Percentiles rank a stretch among this genome's conserved stretches.
phyloP scores from a whole-genome alignment of 2,329 filamentous ascomycete species.

The Zopfia rhizophila region DNA sequence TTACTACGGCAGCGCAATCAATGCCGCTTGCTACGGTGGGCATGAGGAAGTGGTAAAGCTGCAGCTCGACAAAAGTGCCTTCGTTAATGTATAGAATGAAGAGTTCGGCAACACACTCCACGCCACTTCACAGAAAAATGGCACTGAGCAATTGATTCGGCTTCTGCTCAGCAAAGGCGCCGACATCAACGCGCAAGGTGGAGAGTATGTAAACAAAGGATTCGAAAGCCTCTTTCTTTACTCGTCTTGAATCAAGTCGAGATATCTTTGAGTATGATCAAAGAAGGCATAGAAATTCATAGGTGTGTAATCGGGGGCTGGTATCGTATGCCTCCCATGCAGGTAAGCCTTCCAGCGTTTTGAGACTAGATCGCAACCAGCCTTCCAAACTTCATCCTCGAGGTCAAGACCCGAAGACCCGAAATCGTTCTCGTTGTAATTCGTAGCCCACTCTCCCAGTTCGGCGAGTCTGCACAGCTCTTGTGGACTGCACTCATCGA shows the following conservation, averaged over 20 bases:
- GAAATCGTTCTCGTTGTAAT: constrained; percentile 11
- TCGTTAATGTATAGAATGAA: too few species aligned
- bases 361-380: constrained; percentile 16
- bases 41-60: too few species aligned
- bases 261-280: constrained; percentile 10
- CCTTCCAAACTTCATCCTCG: constrained; percentile 14
- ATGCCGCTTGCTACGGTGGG: too few species aligned
- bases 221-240: constrained; percentile 6
- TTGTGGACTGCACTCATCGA: constrained; percentile 16
- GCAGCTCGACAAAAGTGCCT: too few species aligned
- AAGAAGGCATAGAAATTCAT: constrained; percentile 7
- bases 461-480: constrained; percentile 13
- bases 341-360: constrained; percentile 6
- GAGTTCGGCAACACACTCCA: too few species aligned
- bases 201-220: constrained; percentile 5
- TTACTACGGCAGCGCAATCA: too few species aligned
- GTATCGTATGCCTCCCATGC: background rate
- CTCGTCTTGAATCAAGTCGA: constrained; percentile 5
- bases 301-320: constrained; percentile 5
- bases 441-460: constrained; percentile 1
- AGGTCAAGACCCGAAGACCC: constrained; percentile 13
- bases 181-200: too few species aligned
- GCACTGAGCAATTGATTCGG: too few species aligned
- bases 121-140: too few species aligned
- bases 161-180: too few species aligned